These are phyloP conservation scores for Russula ochroleuca DNA, from an alignment of 768 basidiomycete species.

Conservation along the genomic window DNA sequence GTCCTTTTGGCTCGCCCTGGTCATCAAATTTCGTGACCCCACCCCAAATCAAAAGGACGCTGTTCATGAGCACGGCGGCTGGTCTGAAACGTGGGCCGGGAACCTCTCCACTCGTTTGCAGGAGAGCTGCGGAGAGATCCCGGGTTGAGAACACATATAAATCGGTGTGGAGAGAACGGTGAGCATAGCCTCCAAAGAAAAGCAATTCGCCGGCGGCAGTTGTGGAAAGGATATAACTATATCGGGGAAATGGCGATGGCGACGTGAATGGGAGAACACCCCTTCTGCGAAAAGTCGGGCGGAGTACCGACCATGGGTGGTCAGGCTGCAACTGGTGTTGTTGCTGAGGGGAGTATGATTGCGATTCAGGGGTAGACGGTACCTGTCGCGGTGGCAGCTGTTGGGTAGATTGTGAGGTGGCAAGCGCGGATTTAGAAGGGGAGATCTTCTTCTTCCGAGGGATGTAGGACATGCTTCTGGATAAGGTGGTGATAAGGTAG, in stretches of 20 bases:
- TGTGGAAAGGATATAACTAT: conserved; percentile 70
- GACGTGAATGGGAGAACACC: conserved; percentile 29
- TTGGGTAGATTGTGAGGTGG: no score
- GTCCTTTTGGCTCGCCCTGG: conserved; percentile 44
- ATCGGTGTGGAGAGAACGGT: conserved; percentile 57
- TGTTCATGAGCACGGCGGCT: conserved; percentile 83
- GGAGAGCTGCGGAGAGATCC: conserved; percentile 73
- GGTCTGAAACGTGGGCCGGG: conserved; percentile 93
- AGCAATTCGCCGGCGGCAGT: conserved; percentile 85
- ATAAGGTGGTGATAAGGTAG: no score
- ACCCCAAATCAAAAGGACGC: conserved; percentile 95
- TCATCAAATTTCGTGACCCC: conserved; percentile 82
- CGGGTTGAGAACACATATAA: conserved; percentile 74
- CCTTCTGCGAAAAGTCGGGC: no score
- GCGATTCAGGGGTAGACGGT: no score
- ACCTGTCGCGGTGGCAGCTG: no score
- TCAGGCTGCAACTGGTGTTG: no score
- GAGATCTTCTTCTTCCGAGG: no score
- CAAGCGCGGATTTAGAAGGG: no score
- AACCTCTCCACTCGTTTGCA: conserved; percentile 85
- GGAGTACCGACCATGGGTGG: no score
- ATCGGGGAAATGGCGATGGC: no score
- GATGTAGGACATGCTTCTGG: no score
- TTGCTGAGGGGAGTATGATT: no score
- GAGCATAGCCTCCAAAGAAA: conserved; percentile 87